These are phyloP conservation scores for Aquanectria penicillioides DNA, from an alignment of 2,329 filamentous ascomycete genomes.

Conservation along the genomic window DNA sequence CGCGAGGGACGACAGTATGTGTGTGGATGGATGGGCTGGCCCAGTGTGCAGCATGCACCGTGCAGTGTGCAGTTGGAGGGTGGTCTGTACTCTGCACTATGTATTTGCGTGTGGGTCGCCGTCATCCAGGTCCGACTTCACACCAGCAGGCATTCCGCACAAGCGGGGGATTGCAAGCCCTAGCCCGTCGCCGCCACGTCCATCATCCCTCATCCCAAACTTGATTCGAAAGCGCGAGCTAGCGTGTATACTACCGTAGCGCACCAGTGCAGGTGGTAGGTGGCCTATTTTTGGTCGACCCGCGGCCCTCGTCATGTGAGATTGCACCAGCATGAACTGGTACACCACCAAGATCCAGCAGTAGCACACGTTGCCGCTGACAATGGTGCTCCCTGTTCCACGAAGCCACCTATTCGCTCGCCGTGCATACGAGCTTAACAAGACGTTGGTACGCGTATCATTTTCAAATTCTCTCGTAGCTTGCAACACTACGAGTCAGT, in stretches of 20 bases:
- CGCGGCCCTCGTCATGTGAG: constrained; percentile 20
- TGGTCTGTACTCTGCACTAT: neutral
- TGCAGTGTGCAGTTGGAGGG: too few species aligned
- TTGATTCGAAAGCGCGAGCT: constrained; percentile 8
- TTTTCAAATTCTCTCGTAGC: constrained; percentile 1
- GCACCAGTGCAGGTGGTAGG: constrained; percentile 7
- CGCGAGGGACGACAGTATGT: constrained; percentile 1
- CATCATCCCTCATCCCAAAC: constrained; percentile 20
- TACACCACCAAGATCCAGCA: constrained; percentile 23
- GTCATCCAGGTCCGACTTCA: constrained; percentile 15
- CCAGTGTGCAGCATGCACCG: too few species aligned
- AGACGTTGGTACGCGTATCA: constrained; percentile 18
- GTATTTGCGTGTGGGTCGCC: constrained; percentile 13
- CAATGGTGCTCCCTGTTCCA: constrained; percentile 14
- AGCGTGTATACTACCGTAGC: too few species aligned
- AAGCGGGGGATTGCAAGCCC: constrained; percentile 8
- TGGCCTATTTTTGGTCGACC: constrained; percentile 27
- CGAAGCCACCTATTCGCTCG: constrained; percentile 18
- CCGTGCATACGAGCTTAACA: neutral
- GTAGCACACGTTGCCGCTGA: neutral
- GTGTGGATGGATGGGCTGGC: constrained; percentile 1
- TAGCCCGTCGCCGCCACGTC: constrained; percentile 10
- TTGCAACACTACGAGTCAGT: constrained; percentile 31
- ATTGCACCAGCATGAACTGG: constrained; percentile 27
- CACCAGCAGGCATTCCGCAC: constrained; percentile 18